phyloP scores from a whole-genome alignment of 345 rosid genomes.

The Aurinia saxatilis region DNA sequence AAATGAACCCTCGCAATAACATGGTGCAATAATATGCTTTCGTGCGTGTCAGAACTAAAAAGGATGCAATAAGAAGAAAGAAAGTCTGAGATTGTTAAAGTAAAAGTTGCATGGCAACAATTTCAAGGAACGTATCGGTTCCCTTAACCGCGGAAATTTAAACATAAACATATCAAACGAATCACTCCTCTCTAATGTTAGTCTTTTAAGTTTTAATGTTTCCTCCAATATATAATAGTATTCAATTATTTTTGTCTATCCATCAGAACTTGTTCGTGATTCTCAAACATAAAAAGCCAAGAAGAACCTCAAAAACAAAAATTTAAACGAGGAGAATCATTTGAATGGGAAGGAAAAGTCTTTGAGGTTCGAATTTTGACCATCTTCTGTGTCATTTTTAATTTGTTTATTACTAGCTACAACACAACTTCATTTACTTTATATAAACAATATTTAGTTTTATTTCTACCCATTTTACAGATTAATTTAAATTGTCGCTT shows the following conservation, averaged over 20 bases:
- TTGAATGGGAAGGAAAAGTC: conserved; percentile 46
- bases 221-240: not conserved
- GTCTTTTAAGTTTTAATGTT: not conserved
- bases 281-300: conserved; percentile 15
- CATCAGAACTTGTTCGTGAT: conserved; percentile 6
- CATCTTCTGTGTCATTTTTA: conserved; percentile 40
- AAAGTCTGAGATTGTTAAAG: conserved; percentile 20
- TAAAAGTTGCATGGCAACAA: conserved; percentile 46
- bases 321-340: conserved; percentile 32
- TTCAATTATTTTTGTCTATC: not conserved
- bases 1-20: not conserved
- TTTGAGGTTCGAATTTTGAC: conserved; percentile 60
- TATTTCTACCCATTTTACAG: not conserved
- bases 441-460: not conserved
- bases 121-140: conserved; percentile 40
- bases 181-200: conserved; percentile 7
- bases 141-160: conserved; percentile 8
- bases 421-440: conserved; percentile 1
- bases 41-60: conserved; percentile 40
- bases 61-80: not conserved
- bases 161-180: not conserved
- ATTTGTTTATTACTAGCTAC: not conserved
- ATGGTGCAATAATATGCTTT: conserved; percentile 15
- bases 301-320: not conserved
- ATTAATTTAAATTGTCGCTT: not conserved